Percentiles rank a stretch among this genome's conserved stretches.
Conservation (phyloP, 495 filamentous ascomycete genomes). For the Penicillium ochrochloron region DNA sequence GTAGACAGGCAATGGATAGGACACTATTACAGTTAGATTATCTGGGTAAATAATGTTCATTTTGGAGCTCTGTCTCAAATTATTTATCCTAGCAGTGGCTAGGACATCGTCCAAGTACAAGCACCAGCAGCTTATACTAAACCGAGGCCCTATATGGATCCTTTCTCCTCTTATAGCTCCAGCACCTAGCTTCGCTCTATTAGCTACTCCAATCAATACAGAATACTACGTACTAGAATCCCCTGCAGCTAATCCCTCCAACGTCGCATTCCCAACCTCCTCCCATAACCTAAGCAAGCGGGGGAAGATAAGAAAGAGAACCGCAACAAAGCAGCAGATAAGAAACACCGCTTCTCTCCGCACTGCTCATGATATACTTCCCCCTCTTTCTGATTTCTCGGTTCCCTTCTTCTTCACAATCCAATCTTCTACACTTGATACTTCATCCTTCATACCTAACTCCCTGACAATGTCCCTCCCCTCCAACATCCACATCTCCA, state of each 20-base stretch:
- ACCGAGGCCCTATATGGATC: neutral
- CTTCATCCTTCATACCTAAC: neutral
- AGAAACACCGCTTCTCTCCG: conserved; percentile 17
- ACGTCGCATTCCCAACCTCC: neutral
- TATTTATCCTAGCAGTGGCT: neutral
- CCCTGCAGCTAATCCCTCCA: neutral
- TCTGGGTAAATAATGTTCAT: too few relatives aligned
- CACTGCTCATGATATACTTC: neutral
- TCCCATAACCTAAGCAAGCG: neutral
- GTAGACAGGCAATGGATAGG: neutral
- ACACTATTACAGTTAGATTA: neutral
- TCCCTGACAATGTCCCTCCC: conserved; percentile 36
- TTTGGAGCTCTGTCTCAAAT: neutral
- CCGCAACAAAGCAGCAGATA: conserved; percentile 16
- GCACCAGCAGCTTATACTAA: neutral
- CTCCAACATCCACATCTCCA: conserved; percentile 71
- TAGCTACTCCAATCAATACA: neutral
- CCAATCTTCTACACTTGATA: conserved; percentile 1
- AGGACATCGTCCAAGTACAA: neutral
- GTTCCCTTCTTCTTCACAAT: conserved; percentile 15
- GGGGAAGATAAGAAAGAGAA: neutral
- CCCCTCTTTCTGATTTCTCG: neutral
- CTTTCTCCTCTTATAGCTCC: neutral
- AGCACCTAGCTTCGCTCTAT: neutral
- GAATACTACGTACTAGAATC: too few relatives aligned